Percentiles rank a stretch among this genome's conserved stretches.
These are phyloP conservation scores for Penicillium griseofulvum DNA, from an alignment of 2,329 filamentous ascomycete species.

Conservation along the genomic window DNA sequence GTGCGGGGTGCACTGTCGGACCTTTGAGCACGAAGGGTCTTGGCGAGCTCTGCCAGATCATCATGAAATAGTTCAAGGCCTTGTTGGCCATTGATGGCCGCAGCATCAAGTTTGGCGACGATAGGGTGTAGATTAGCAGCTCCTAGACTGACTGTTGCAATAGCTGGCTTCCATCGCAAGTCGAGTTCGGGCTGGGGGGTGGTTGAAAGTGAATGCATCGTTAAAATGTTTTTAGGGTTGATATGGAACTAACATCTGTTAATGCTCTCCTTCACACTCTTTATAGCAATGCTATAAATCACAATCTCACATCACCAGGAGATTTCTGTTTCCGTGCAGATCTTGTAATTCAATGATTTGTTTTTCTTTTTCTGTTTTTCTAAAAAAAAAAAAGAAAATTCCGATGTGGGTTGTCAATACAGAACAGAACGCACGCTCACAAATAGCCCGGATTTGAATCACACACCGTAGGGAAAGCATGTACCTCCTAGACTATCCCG, in stretches of 20 bases:
- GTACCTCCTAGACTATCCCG: background rate
- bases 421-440: background rate
- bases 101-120: conserved; percentile 32
- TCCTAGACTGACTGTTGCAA: conserved; percentile 24
- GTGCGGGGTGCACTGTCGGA: conserved; percentile 3
- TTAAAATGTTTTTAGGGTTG: background rate
- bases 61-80: conserved; percentile 70
- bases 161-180: conserved; percentile 20
- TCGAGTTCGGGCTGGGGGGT: conserved; percentile 10
- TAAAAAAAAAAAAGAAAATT: background rate
- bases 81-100: conserved; percentile 44
- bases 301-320: background rate
- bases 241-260: background rate
- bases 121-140: conserved; percentile 18
- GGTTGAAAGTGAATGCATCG: conserved; percentile 19
- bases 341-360: conserved; percentile 2
- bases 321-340: conserved; percentile 13
- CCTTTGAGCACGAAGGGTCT: conserved; percentile 39
- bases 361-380: background rate
- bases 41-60: conserved; percentile 63
- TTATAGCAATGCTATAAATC: background rate
- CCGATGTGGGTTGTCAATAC: background rate
- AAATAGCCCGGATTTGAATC: conserved; percentile 2
- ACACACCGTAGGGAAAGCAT: conserved; percentile 1
- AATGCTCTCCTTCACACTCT: background rate